phyloP scores from a whole-genome alignment of 305 asterid genomes.

The Fraxinus sp. region DNA sequence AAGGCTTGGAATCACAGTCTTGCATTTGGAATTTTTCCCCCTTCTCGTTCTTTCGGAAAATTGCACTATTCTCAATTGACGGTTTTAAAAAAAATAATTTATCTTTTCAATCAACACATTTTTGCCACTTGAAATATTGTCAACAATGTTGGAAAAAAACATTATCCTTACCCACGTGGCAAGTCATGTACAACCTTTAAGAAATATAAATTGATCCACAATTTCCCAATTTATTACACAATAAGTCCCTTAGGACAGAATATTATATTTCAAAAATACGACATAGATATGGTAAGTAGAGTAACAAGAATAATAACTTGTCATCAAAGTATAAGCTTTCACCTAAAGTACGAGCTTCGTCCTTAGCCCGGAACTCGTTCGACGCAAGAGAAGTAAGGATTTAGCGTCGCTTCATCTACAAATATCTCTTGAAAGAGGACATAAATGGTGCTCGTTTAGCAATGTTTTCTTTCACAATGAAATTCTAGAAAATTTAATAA shows the following conservation, averaged over 20 bases:
- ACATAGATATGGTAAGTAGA: neutral
- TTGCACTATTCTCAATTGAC: neutral
- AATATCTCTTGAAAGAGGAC: neutral
- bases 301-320: neutral
- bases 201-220: neutral
- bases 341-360: no score
- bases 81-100: no score
- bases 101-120: no score
- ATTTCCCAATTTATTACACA: neutral
- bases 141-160: no score
- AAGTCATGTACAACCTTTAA: neutral
- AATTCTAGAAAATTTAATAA: no score
- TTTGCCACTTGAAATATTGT: no score
- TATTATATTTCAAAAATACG: neutral
- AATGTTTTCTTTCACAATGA: neutral
- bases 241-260: neutral
- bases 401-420: no score
- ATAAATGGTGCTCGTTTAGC: neutral
- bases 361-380: no score
- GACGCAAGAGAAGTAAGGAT: no score
- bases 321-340: neutral
- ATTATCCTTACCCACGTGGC: neutral
- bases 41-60: neutral
- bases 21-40: neutral
- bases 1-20: neutral